A percentile compares a stretch with the other conserved stretches of the same genome.
Conservation (phyloP, 2,329 filamentous ascomycete species). For the Penicillium verrucosum region DNA sequence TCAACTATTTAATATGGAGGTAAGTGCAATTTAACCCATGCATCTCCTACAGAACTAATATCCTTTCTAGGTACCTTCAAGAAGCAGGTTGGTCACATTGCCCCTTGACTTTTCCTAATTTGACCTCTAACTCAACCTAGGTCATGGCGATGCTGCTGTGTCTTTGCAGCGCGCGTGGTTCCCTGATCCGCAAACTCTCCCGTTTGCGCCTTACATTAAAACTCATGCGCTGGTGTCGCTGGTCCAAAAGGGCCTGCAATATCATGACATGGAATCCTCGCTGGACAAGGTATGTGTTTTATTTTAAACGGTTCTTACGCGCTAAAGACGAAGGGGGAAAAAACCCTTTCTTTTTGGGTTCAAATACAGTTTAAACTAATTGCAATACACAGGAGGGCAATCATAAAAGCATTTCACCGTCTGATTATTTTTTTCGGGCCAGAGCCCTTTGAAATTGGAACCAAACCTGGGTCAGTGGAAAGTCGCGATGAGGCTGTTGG, state of each 20-base stretch:
- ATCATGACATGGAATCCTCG: constrained; percentile 50
- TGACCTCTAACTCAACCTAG: constrained; percentile 33
- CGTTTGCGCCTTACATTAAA: constrained; percentile 59
- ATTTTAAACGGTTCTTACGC: background rate
- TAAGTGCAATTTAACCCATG: constrained; percentile 37
- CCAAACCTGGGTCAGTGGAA: constrained; percentile 31
- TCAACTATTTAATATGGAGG: constrained; percentile 69
- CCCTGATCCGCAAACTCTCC: constrained; percentile 58
- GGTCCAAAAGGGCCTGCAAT: constrained; percentile 61
- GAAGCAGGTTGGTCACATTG: constrained; percentile 49
- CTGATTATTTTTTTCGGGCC: constrained; percentile 50
- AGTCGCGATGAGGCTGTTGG: constrained; percentile 28
- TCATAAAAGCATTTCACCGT: constrained; percentile 32
- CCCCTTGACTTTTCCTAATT: constrained; percentile 2
- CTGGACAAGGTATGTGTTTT: constrained; percentile 46
- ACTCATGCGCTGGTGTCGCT: constrained; percentile 59
- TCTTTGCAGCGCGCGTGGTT: constrained; percentile 62
- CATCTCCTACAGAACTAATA: constrained; percentile 18
- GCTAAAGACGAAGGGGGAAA: background rate
- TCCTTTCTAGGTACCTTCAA: constrained; percentile 47
- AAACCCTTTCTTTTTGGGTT: background rate
- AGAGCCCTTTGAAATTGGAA: constrained; percentile 34
- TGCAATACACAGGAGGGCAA: constrained; percentile 37
- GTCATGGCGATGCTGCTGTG: constrained; percentile 58
- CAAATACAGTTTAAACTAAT: constrained; percentile 18